A percentile compares a stretch with the other conserved stretches of the same genome.
These are phyloP conservation scores for Bruguiera hainesii DNA, from an alignment of 441 rosid genomes.

Conservation along the genomic window DNA sequence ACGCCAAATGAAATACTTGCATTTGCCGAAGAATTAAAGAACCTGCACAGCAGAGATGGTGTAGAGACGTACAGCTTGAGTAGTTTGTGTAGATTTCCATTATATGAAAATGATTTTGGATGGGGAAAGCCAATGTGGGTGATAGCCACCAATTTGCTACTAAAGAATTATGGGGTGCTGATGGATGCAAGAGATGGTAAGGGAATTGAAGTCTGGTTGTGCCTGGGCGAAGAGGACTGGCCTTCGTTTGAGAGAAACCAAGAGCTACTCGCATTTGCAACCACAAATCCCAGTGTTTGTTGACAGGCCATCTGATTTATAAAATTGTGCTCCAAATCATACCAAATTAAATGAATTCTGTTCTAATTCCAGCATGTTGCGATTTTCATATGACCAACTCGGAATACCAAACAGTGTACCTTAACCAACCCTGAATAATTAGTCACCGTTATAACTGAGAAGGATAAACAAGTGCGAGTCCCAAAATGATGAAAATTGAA, in stretches of 20 bases:
- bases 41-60: conserved; percentile 3
- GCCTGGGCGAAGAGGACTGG: conserved; percentile 30
- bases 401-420: too few species aligned
- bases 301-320: too few species aligned
- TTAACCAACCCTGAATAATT: too few species aligned
- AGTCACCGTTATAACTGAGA: too few species aligned
- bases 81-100: conserved; percentile 22
- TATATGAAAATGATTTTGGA: conserved; percentile 38
- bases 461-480: too few species aligned
- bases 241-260: conserved; percentile 19
- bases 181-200: conserved; percentile 35
- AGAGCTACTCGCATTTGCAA: conserved; percentile 33
- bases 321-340: too few species aligned
- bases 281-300: conserved; percentile 4
- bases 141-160: background rate
- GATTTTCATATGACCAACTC: too few species aligned
- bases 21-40: conserved; percentile 2
- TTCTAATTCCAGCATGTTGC: too few species aligned
- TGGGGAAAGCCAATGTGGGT: conserved; percentile 41
- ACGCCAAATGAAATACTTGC: conserved; percentile 6
- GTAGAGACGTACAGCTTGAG: conserved; percentile 21
- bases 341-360: too few species aligned
- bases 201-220: conserved; percentile 48
- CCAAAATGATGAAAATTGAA: too few species aligned
- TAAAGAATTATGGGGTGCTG: conserved; percentile 21